Conservation (phyloP, 768 basidiomycete genomes). For the Kwoniella dejecticola region DNA sequence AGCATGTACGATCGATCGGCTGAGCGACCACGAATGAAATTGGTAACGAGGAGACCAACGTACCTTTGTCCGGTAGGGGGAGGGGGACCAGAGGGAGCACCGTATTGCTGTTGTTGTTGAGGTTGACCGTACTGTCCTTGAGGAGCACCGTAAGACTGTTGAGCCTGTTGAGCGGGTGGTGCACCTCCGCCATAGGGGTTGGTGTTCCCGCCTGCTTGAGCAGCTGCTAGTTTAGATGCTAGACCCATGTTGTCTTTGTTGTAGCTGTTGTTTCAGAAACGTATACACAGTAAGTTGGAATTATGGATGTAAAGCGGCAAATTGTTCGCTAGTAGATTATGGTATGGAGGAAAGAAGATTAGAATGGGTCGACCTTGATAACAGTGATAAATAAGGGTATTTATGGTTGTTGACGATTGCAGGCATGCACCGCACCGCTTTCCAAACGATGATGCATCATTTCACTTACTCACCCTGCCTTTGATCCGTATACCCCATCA, state of each 20-base stretch:
- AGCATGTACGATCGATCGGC: not conserved
- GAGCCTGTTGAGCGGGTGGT: conserved; percentile 23
- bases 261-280: not conserved
- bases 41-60: not conserved
- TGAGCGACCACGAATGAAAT: conserved; percentile 2
- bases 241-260: conserved; percentile 43
- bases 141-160: conserved; percentile 18
- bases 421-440: conserved; percentile 4
- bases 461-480: not conserved
- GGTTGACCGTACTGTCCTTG: conserved; percentile 14
- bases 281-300: not conserved
- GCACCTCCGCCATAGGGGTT: conserved; percentile 28
- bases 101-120: conserved; percentile 26
- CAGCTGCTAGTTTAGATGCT: conserved; percentile 48
- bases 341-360: not conserved
- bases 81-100: conserved; percentile 24
- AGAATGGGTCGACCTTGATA: not conserved
- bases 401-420: not conserved
- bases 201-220: conserved; percentile 25
- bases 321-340: not conserved
- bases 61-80: conserved; percentile 22
- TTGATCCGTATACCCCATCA: not conserved
- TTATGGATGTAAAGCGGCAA: not conserved
- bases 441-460: not conserved
- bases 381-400: not conserved